Base-by-base conservation (phyloP, 1,284 basidiomycete genomes). In the Malassezia furfur region DNA sequence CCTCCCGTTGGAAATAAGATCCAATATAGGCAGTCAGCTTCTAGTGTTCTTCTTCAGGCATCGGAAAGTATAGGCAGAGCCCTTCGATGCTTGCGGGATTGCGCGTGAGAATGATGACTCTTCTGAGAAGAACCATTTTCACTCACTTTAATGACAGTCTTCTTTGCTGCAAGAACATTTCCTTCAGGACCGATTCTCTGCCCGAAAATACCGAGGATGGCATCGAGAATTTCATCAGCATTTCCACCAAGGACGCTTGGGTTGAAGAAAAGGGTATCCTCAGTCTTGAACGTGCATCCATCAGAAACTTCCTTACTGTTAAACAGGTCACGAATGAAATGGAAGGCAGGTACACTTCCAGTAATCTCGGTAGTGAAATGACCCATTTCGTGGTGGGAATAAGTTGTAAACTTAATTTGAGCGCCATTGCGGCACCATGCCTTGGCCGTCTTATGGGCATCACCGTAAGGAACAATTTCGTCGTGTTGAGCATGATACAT, bases 51-150 rank as follows among this genome's bases (percentile, higher is more conserved):
- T n/a, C n/a, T n/a, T 62, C 66, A 38, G 59, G 74, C 1, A 54
- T 77, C 25, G 7, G 25, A 28, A 28, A 28, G 3, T 28, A 7
- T 28, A 28, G 25, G 3, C 25, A 28, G 4, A 4, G 25, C 7
- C 7, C 7, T 28, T 28, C 25, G 25, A 7, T 4, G 25, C 25
- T 28, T 28, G 7, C 7, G 25, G 4, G 7, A 4, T 28, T 28
- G 25, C 7, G 25, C 3, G 7, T 28, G 25, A 3, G 25, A 28
- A 7, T 28, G 7, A 7, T 28, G 7, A 7, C 25, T 28, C 25
- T 28, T 28, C 7, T n/a, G n/a, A n/a, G n/a, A 7, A 28, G 25
- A 28, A 28, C 25, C 25, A 28, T 28, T 28, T 28, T 28, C 25
- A 28, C 25, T 28, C 3, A 3, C 25, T 8, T 34, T 34, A 15